These are phyloP conservation scores for Lactifluus subvellereus DNA, from an alignment of 768 basidiomycete genomes.

Conservation along the genomic window DNA sequence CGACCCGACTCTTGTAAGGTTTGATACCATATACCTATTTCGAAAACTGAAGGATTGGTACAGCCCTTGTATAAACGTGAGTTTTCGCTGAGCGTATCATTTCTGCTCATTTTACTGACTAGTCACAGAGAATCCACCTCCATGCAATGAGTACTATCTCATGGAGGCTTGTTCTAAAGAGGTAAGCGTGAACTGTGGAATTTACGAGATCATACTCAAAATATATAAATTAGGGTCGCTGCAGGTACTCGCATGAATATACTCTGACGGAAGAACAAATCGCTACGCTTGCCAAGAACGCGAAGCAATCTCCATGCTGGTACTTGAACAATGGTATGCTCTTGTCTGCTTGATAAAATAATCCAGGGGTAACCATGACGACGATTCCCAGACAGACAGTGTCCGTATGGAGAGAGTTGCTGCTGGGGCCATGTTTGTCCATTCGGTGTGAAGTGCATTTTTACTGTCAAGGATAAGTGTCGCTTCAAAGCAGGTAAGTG, in stretches of 20 bases:
- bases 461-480: slow-evolving; percentile 74
- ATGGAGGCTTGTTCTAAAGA: slow-evolving; percentile 76
- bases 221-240: slow-evolving; percentile 34
- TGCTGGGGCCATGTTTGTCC: slow-evolving; percentile 85
- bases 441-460: slow-evolving; percentile 51
- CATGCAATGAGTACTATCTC: slow-evolving; percentile 80
- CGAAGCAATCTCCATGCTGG: slow-evolving; percentile 83
- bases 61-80: slow-evolving; percentile 21
- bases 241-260: slow-evolving; percentile 85
- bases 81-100: background rate
- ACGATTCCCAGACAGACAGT: slow-evolving; percentile 48
- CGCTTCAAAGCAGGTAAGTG: slow-evolving; percentile 75
- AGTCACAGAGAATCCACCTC: slow-evolving; percentile 65
- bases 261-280: slow-evolving; percentile 65
- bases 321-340: slow-evolving; percentile 68
- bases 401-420: slow-evolving; percentile 69
- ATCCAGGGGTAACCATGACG: background rate
- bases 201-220: background rate
- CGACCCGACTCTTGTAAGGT: slow-evolving; percentile 37
- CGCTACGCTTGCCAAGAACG: slow-evolving; percentile 62
- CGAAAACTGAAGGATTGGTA: background rate
- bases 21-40: background rate
- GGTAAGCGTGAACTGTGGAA: slow-evolving; percentile 24
- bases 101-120: slow-evolving; percentile 13
- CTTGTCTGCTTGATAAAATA: background rate